These are phyloP conservation scores for Boletus tylopilopsis DNA, from an alignment of 768 basidiomycete species.

Conservation along the genomic window DNA sequence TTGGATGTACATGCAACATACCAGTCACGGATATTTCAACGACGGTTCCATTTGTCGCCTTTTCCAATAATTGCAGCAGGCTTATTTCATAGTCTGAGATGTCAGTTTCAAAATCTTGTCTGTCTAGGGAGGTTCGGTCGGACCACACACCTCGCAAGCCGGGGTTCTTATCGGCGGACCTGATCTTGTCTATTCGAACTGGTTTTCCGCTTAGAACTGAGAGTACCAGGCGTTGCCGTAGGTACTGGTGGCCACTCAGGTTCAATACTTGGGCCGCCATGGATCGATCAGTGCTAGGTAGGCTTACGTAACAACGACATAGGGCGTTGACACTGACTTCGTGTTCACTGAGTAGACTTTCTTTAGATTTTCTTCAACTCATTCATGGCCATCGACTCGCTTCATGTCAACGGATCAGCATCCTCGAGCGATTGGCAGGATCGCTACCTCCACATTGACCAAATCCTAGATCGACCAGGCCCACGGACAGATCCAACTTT, in stretches of 20 bases:
- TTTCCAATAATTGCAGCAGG: conserved; percentile 81
- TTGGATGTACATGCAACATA: conserved; percentile 29
- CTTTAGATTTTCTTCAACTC: conserved; percentile 10
- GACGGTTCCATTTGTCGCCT: conserved; percentile 87
- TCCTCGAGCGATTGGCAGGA: conserved; percentile 47
- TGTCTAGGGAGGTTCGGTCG: neutral
- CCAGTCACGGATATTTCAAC: conserved; percentile 98
- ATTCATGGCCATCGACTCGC: conserved; percentile 23
- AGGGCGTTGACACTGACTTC: no score
- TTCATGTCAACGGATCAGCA: conserved; percentile 34
- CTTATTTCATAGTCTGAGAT: conserved; percentile 86
- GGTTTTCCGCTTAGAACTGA: conserved; percentile 85
- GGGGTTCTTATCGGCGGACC: conserved; percentile 90
- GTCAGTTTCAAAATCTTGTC: neutral
- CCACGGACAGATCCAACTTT: conserved; percentile 87
- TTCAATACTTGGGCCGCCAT: conserved; percentile 39
- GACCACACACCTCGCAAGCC: conserved; percentile 78
- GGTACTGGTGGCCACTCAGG: conserved; percentile 77
- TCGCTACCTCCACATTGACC: conserved; percentile 81
- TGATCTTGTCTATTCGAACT: conserved; percentile 82
- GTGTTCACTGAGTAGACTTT: conserved; percentile 11
- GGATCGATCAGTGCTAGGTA: neutral
- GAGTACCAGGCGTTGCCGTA: conserved; percentile 84
- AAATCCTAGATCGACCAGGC: conserved; percentile 80
- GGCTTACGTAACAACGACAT: conserved; percentile 26